Base-by-base conservation (phyloP, 2,329 filamentous ascomycete genomes). In the Ilyonectria destructans region DNA sequence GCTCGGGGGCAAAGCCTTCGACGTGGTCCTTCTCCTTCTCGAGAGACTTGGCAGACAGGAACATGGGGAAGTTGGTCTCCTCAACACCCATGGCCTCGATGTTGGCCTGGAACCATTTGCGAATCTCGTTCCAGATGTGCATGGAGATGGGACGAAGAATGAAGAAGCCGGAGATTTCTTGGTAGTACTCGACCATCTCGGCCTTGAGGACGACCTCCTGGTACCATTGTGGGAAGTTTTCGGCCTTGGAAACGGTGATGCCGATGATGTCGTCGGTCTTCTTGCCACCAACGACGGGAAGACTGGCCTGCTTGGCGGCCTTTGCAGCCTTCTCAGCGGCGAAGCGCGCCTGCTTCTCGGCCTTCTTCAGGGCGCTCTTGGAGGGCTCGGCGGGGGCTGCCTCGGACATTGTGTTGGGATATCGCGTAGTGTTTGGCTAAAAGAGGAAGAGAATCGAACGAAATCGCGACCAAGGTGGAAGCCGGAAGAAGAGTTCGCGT, bases 121-220 rank as follows among this genome's bases (percentile, higher is more conserved):
- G 87, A 71, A 92, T 91, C 33, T 84, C 84, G 77, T 86, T 88
- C 90, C 90, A 92, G 76, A 91, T 88, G 80, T 90, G 87, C 89
- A 92, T 92, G 71, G 88, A 85, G 37, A 88, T 82, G 60, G 89
- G 91, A 69, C 94, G 95, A 81, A 97, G 89, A 80, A 98, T 96
- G 83, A 97, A 98, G 85, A 97, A 98, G 56, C 95, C 94, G n/a
- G 95, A 94, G 69, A 98, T 96, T 84, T 97, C 93, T 79, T 82
- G 85, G 80, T 98, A 98, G 89, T 98, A 99, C 79, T 97, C 95
- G 77, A 98, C 92, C 92, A 99, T 93, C 81, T 98, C 94, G 76
- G 94, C 94, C 89, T 99, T 99, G 79, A 95, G 91, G 65, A 99
- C 92, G 69, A 98, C 93, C 84, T 99, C 96, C 84, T 97, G 94